phyloP scores from a whole-genome alignment of 495 filamentous ascomycete species.

The Baudoinia panamericana region DNA sequence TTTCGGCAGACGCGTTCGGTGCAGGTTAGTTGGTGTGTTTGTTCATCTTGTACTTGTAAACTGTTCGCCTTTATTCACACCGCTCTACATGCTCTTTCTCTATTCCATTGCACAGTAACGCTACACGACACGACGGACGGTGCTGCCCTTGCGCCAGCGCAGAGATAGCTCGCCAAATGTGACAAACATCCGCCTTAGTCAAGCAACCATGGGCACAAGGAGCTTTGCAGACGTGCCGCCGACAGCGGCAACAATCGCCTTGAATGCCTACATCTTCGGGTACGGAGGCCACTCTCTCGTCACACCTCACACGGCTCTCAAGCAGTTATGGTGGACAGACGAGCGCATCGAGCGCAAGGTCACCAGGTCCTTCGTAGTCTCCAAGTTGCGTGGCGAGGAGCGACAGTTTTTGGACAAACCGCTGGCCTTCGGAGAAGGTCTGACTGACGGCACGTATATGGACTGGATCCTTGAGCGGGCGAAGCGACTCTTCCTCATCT shows the following conservation, averaged over 20 bases:
- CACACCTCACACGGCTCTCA: constrained; percentile 26
- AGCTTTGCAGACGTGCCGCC: constrained; percentile 18
- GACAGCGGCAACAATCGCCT: constrained; percentile 20
- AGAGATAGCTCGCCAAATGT: too few relatives aligned
- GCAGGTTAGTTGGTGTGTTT: neutral
- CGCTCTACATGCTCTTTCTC: neutral
- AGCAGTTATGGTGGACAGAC: constrained; percentile 60
- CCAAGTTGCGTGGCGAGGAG: constrained; percentile 51
- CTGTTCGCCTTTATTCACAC: neutral
- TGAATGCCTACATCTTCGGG: constrained; percentile 32
- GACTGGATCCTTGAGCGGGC: constrained; percentile 81
- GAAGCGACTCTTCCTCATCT: constrained; percentile 66
- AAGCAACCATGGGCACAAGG: constrained; percentile 15
- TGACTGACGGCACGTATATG: constrained; percentile 83
- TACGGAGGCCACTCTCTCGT: constrained; percentile 30
- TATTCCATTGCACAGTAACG: neutral
- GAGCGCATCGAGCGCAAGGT: constrained; percentile 64
- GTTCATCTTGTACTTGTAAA: neutral
- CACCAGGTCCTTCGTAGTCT: constrained; percentile 53
- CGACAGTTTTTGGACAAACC: constrained; percentile 53
- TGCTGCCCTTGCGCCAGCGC: too few relatives aligned
- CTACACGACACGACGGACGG: neutral
- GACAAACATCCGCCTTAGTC: neutral
- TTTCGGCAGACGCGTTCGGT: neutral
- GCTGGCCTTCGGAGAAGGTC: constrained; percentile 68